Base-by-base conservation (phyloP, 1,284 basidiomycete genomes). In the Ceratobasidium sp. region DNA sequence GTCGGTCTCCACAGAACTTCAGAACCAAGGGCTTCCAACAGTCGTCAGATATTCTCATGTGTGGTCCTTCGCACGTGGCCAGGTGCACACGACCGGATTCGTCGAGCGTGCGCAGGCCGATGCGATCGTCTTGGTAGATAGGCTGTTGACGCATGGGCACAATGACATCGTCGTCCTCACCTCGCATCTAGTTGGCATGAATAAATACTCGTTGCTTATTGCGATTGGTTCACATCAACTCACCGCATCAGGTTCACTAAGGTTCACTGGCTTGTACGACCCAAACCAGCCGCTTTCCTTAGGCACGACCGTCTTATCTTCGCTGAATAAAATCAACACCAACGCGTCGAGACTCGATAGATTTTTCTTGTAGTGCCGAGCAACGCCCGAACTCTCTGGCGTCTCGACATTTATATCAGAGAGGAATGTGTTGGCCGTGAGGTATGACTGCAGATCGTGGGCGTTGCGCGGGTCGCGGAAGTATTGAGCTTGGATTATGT, bases 401-500 rank as follows among this genome's bases (percentile, higher is more conserved):
- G 86, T 75, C 79, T 95, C 92, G 78, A 93, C 93, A 81, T 94
- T 94, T 80, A 95, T 88, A 16, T 86, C 85, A 0, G 89, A 81
- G 21, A 95, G 84, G 80, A 94, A 95, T 47, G 82, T 83, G 81
- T 94, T 96, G 6, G 86, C 81, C 2, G 83, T 78, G 43, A 93
- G 84, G 79, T 98, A 99, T 9, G 84, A 81, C 6, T 87, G 85
- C 57, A 96, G 83, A 26, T 67, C 64, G 64, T 67, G 64, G 9
- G 49, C 64, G 28, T 90, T 88, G n/a, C 82, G 82, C 4, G 93
- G 91, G 81, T 98, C 96, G 47, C 97, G 89, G 81, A 88, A 98
- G 82, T 98, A 99, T 79, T 98, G 95, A 0, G 97, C 97, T 87
- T 94, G 92, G 49, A 98, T 81, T 72, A 97, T 80, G 79, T 96